phyloP scores from a whole-genome alignment of 164 flowering plant genomes.

The Macadamia integrifolia region DNA sequence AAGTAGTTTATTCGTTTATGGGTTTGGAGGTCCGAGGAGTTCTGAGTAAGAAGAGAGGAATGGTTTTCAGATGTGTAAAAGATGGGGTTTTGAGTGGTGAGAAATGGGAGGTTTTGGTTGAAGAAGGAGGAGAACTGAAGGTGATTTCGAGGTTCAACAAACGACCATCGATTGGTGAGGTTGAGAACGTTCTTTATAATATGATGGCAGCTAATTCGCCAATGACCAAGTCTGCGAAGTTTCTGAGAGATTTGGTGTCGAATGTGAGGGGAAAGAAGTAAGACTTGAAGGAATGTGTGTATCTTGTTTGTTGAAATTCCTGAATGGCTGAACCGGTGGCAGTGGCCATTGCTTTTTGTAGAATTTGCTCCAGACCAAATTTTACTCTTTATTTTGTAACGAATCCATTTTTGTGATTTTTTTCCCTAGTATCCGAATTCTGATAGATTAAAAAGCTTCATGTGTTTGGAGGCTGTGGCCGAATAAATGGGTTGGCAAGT shows the following conservation, averaged over 20 bases:
- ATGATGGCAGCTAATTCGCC: conserved; percentile 83
- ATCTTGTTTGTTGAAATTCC: too few relatives aligned
- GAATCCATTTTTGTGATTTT: too few relatives aligned
- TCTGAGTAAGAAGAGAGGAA: conserved; percentile 64
- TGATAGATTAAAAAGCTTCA: too few relatives aligned
- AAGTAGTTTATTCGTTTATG: conserved; percentile 75
- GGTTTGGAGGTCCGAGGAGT: conserved; percentile 78
- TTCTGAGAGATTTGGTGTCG: conserved; percentile 62
- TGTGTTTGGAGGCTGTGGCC: too few relatives aligned
- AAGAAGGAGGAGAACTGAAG: conserved; percentile 64
- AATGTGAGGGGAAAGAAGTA: conserved; percentile 62
- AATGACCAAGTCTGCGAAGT: conserved; percentile 73
- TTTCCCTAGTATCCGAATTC: too few relatives aligned
- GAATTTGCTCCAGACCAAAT: too few relatives aligned
- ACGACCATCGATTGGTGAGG: conserved; percentile 64
- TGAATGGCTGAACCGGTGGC: too few relatives aligned
- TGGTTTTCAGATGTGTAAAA: conserved; percentile 55
- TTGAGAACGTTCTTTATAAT: conserved; percentile 78
- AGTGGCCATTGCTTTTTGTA: too few relatives aligned
- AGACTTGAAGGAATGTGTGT: neutral
- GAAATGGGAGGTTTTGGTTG: conserved; percentile 64
- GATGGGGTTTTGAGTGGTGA: conserved; percentile 64
- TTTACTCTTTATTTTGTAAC: too few relatives aligned
- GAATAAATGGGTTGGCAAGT: too few relatives aligned
- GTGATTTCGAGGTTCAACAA: conserved; percentile 56